A percentile compares a stretch with the other conserved stretches of the same genome.
Conservation (phyloP, 345 rosid genomes). For the Moricandia moricandioides region DNA sequence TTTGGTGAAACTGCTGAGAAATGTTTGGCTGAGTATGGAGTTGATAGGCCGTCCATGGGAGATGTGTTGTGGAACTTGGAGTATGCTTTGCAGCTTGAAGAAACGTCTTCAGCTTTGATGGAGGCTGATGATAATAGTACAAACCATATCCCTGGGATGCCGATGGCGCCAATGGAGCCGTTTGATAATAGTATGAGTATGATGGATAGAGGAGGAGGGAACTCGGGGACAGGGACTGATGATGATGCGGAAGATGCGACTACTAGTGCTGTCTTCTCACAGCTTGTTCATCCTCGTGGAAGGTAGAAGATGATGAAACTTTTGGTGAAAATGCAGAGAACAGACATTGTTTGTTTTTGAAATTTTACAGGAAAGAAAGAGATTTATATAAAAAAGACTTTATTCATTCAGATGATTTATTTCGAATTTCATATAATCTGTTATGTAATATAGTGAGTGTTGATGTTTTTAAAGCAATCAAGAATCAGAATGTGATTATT, state of each 20-base stretch:
- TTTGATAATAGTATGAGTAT: constrained; percentile 87
- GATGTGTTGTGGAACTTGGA: constrained; percentile 98
- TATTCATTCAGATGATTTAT: constrained; percentile 26
- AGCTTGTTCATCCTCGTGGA: constrained; percentile 97
- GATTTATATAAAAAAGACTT: not conserved
- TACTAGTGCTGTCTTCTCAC: constrained; percentile 93
- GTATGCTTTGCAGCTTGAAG: constrained; percentile 91
- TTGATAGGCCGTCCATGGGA: constrained; percentile 96
- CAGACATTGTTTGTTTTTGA: constrained; percentile 27
- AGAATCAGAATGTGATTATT: constrained; percentile 31
- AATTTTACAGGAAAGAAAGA: constrained; percentile 10
- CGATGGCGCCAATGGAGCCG: constrained; percentile 73
- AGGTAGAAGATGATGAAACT: constrained; percentile 45
- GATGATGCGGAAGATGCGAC: constrained; percentile 86
- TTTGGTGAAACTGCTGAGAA: constrained; percentile 98
- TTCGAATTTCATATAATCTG: constrained; percentile 21
- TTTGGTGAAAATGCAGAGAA: constrained; percentile 25
- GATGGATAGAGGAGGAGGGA: constrained; percentile 44
- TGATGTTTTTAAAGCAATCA: constrained; percentile 24
- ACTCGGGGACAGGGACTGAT: constrained; percentile 52
- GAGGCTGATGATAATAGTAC: constrained; percentile 98
- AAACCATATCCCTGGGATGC: constrained; percentile 86
- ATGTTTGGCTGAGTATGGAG: constrained; percentile 89
- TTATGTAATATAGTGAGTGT: constrained; percentile 45
- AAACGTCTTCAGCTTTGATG: constrained; percentile 75